Evolutionary conservation across 148 eudicot genomes (phyloP).

Genomic region (Gaultheria prostrata): DNA sequence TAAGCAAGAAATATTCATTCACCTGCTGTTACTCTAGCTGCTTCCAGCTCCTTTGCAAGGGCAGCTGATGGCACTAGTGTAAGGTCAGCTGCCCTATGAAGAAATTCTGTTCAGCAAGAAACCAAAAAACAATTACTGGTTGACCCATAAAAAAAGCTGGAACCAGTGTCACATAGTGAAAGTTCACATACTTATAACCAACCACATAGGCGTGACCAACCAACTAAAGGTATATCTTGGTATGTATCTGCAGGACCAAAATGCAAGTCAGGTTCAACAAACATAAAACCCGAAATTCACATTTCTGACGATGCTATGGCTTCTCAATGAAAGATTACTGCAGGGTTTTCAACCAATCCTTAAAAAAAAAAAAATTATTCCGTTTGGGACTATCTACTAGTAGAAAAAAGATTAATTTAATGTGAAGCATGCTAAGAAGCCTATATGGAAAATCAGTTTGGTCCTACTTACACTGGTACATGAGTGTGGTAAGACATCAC

Average conservation of each 20-base stretch:
- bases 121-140: conserved; percentile 5
- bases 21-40: conserved; percentile 89
- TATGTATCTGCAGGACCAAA: conserved; percentile 63
- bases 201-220: conserved; percentile 99
- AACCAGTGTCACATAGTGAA: not conserved
- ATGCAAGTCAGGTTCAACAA: conserved; percentile 17
- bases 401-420: not conserved
- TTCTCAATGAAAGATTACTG: not conserved
- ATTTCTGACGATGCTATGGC: not conserved
- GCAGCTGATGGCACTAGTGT: conserved; percentile 97
- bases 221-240: conserved; percentile 98
- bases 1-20: not conserved
- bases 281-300: not conserved
- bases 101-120: conserved; percentile 56
- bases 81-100: conserved; percentile 90
- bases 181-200: conserved; percentile 68
- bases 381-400: not conserved
- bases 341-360: not conserved
- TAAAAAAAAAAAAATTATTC: too few species aligned
- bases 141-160: conserved; percentile 4
- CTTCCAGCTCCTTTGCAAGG: conserved; percentile 84
- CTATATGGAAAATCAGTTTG: not conserved
- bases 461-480: conserved; percentile 81
- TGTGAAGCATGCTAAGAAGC: not conserved
- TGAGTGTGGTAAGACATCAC: conserved; percentile 99